Evolutionary conservation across 176 grass and related monocot genomes (phyloP), one percentile per base, ranked within the genome.

Genomic region (Oryza longistaminata): DNA sequence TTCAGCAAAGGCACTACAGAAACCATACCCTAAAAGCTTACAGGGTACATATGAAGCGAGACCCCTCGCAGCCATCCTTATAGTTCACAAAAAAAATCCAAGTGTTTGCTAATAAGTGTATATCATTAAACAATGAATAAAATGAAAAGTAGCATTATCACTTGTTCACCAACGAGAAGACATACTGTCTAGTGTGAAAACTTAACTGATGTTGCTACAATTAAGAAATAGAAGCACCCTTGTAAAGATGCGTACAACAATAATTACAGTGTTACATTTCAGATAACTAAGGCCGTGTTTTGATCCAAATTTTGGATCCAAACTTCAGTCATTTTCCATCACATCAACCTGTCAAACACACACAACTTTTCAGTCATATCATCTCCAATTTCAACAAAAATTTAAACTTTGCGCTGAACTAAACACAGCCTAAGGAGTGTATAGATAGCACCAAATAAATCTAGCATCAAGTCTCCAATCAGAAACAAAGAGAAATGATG

Each of bases 401-500:
- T n/a, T n/a, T n/a, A n/a, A n/a, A n/a, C n/a, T n/a, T n/a, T n/a
- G n/a, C n/a, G n/a, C n/a, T n/a, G n/a, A n/a, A n/a, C n/a, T n/a
- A n/a, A n/a, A n/a, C n/a, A n/a, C n/a, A n/a, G n/a, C n/a, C n/a
- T n/a, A 55, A 19, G 52, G 7, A 65, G 9, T 69, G 74, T 74
- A 67, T 58, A 67, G 24, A 58, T 66, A 68, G 37, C 79, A 74
- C 11, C 73, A 78, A 73, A 31, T 37, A 71, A 44, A 44, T 15
- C 24, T 74, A 73, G 1, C 11, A 48, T 68, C 4, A 49, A 42
- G 9, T 77, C 11, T 67, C 46, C 7, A 82, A 24, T 0, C 11
- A 79, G 29, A 70, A 91, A 71, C n/a, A 72, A 68, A 72, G 1
- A 79, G 15, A 66, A 76, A 80, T 71, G n/a, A 79, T 68, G 9